Conservation (phyloP, 164 flowering plant species). For the Vitis amurensis region DNA sequence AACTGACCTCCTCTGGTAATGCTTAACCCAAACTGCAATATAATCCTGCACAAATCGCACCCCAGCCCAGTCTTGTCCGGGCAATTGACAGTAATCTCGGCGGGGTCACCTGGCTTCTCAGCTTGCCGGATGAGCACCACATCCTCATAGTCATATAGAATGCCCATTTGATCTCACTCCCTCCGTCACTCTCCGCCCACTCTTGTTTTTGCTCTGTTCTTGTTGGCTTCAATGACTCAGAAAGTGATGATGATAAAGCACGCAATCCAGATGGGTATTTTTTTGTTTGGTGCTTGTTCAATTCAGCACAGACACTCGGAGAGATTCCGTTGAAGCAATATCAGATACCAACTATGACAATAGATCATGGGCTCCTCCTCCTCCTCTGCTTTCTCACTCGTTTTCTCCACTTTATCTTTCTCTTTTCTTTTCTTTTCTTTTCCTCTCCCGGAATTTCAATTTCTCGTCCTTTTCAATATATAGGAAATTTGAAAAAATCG, state of each 20-base stretch:
- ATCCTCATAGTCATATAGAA: constrained; percentile 13
- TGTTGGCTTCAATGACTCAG: no score
- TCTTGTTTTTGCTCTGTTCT: not conserved
- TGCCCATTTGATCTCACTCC: constrained; percentile 15
- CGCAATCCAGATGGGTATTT: no score
- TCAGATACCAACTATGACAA: no score
- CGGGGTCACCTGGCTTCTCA: constrained; percentile 18
- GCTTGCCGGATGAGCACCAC: constrained; percentile 20
- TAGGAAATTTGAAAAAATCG: no score
- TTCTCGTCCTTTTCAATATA: not conserved
- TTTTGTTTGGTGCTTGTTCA: no score
- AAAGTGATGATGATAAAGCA: no score
- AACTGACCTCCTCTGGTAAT: constrained; percentile 30
- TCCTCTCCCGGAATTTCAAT: not conserved
- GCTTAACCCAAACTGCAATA: constrained; percentile 34
- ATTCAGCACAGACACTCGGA: no score
- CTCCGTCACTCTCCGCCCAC: not conserved
- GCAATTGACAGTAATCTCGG: constrained; percentile 33
- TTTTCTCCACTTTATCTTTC: no score
- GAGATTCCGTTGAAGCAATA: no score
- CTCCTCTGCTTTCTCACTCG: no score
- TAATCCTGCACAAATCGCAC: constrained; percentile 36
- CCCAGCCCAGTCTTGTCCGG: constrained; percentile 40
- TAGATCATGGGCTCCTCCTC: no score
- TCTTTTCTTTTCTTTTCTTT: not conserved